Conservation (phyloP, 2,329 filamentous ascomycete species). For the Elsinoe necatrix region DNA sequence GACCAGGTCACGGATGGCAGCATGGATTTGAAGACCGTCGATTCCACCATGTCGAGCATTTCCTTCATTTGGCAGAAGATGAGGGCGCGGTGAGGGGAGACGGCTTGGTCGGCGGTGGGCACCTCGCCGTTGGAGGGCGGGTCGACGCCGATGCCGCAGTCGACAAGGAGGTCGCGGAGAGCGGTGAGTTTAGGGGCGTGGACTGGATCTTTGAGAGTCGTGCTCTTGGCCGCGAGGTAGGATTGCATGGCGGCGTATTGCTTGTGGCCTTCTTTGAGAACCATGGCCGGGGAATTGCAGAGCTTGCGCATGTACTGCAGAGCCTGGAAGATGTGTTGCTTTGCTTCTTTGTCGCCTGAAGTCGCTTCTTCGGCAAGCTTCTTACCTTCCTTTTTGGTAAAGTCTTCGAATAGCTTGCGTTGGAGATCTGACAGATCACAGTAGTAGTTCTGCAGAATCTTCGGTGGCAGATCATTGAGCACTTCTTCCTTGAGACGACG, state of each 20-base stretch:
- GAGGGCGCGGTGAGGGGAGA: slow-evolving; percentile 89
- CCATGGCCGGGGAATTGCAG: slow-evolving; percentile 92
- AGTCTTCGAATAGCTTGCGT: slow-evolving; percentile 91
- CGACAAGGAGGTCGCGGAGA: slow-evolving; percentile 85
- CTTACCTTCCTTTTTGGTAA: slow-evolving; percentile 86
- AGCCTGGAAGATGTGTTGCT: slow-evolving; percentile 98
- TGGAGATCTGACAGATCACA: slow-evolving; percentile 95
- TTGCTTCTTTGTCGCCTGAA: slow-evolving; percentile 80
- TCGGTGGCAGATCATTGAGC: slow-evolving; percentile 87
- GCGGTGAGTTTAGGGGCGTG: slow-evolving; percentile 92
- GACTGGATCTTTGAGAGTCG: slow-evolving; percentile 69
- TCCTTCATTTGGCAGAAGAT: slow-evolving; percentile 99
- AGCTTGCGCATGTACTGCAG: slow-evolving; percentile 99
- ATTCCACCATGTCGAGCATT: slow-evolving; percentile 98
- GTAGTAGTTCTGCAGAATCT: slow-evolving; percentile 99
- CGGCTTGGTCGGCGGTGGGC: slow-evolving; percentile 60
- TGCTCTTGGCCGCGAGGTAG: slow-evolving; percentile 68
- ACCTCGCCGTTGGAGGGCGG: slow-evolving; percentile 39
- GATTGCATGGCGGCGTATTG: slow-evolving; percentile 82
- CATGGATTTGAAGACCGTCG: slow-evolving; percentile 79
- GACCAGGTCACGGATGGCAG: slow-evolving; percentile 89
- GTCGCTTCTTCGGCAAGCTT: slow-evolving; percentile 76
- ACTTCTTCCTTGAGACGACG: slow-evolving; percentile 97
- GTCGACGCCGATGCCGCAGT: slow-evolving; percentile 88
- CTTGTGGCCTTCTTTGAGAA: slow-evolving; percentile 89